Evolutionary conservation across 1,139 yeast genomes (phyloP), one percentile per base, ranked within the genome.

Genomic region (Geotrichum fermentans): DNA sequence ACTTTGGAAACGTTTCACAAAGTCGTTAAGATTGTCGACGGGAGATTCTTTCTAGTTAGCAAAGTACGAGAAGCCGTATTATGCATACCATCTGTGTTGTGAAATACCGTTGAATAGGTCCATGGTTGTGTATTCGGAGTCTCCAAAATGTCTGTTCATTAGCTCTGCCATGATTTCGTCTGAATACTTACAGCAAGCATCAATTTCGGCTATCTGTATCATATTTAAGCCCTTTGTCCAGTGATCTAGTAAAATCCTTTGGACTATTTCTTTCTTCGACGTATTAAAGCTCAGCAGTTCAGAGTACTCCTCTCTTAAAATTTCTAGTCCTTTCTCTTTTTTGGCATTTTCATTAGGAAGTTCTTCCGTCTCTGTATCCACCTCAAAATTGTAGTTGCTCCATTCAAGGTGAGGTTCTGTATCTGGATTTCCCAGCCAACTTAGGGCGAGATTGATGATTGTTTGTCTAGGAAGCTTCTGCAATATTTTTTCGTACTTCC

Each of bases 121-220:
- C 95, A 85, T 21, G 64, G 64, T 56, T 70, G 75, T 0, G 71
- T 55, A 38, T 68, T 66, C 0, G 86, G 82, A 43, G 74, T 73
- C 56, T 81, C 83, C 3, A 83, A 75, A 36, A 84, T 69, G 40
- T 75, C 58, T 56, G 33, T 1, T 21, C n/a, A 24, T 40, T 30
- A n/a, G n/a, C n/a, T n/a, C n/a, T n/a, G n/a, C n/a, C n/a, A n/a
- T n/a, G n/a, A n/a, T n/a, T n/a, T n/a, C n/a, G n/a, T n/a, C n/a
- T n/a, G n/a, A n/a, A n/a, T n/a, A n/a, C 58, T 37, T 43, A 55
- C 58, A 61, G 56, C 80, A 84, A 51, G 84, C 77, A 58, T 86
- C 95, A 7, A 84, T 67, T 56, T 84, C 90, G 0, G 95, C 83
- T 41, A 81, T 62, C 60, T 86, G 95, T 17, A 79, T 70, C 5